Percentiles rank a stretch among this genome's conserved stretches.
Evolutionary conservation across 2,329 filamentous ascomycete genomes (phyloP).

Genomic region (Penicillium psychrosexuale): DNA sequence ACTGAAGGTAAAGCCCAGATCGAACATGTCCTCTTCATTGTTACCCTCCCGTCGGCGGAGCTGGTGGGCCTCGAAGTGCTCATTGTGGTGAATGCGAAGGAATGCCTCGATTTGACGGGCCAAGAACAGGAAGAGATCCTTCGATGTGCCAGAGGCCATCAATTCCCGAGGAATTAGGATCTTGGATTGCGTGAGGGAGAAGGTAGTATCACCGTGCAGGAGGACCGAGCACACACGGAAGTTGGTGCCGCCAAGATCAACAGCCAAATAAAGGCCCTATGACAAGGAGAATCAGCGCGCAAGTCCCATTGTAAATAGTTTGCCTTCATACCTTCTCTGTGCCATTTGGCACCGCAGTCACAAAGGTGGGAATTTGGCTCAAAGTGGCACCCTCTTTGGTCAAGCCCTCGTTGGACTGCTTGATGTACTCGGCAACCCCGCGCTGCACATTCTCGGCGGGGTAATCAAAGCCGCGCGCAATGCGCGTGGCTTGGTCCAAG

Average conservation of each 20-base stretch:
- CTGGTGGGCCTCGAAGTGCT: constrained; percentile 73
- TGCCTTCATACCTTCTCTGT: constrained; percentile 75
- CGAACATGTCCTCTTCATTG: constrained; percentile 75
- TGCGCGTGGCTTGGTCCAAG: constrained; percentile 69
- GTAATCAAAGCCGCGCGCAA: constrained; percentile 85
- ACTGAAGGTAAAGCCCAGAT: constrained; percentile 97
- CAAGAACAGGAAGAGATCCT: constrained; percentile 87
- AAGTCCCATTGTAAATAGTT: background rate
- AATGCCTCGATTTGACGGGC: constrained; percentile 90
- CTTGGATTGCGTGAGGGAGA: constrained; percentile 89
- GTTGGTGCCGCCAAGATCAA: constrained; percentile 97
- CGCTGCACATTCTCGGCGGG: constrained; percentile 71
- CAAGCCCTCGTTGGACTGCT: constrained; percentile 83
- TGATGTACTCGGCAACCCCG: constrained; percentile 80
- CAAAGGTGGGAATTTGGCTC: constrained; percentile 96
- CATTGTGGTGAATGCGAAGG: constrained; percentile 79
- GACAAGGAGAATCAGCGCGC: constrained; percentile 15
- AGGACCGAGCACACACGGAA: constrained; percentile 95
- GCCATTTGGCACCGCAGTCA: constrained; percentile 92
- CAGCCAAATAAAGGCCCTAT: constrained; percentile 89
- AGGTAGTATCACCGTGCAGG: constrained; percentile 90
- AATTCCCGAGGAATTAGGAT: constrained; percentile 83
- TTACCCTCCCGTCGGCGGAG: constrained; percentile 62
- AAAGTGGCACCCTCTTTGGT: constrained; percentile 73
- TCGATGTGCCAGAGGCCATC: constrained; percentile 82